Conservation (phyloP, 1,284 basidiomycete species). For the Marasmius sp. region DNA sequence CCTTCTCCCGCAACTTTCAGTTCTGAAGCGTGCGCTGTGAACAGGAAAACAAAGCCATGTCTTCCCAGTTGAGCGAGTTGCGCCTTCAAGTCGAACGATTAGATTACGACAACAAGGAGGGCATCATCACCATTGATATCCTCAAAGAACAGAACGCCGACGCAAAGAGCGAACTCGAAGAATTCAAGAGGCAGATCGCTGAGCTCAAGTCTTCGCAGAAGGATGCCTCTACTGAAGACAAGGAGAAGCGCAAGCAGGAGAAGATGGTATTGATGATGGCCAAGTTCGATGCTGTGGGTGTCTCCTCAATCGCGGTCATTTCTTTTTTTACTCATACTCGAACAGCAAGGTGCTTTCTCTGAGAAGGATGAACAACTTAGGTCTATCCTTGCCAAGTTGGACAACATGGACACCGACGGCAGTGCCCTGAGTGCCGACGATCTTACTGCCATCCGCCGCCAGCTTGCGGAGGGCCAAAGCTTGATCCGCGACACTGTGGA, state of each 20-base stretch:
- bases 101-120: conserved; percentile 95
- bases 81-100: conserved; percentile 90
- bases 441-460: conserved; percentile 77
- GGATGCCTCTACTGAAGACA: conserved; percentile 88
- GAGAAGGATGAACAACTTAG: conserved; percentile 94
- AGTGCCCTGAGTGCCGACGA: conserved; percentile 72
- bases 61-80: conserved; percentile 88
- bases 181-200: conserved; percentile 79
- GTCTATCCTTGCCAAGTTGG: conserved; percentile 80
- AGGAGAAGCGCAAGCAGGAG: conserved; percentile 98
- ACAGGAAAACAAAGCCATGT: conserved; percentile 91
- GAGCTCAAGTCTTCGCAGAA: conserved; percentile 83
- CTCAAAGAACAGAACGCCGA: conserved; percentile 95
- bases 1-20: conserved; percentile 2
- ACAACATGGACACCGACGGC: conserved; percentile 63
- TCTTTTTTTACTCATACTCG: conserved; percentile 6
- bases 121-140: conserved; percentile 92
- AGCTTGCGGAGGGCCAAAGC: conserved; percentile 87
- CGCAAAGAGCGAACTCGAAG: conserved; percentile 86
- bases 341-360: conserved; percentile 81
- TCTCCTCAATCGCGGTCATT: conserved; percentile 13
- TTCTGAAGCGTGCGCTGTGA: conserved; percentile 12
- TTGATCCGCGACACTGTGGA: conserved; percentile 89
- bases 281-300: conserved; percentile 88
- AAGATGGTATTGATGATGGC: conserved; percentile 99